Evolutionary conservation across 331 rosid genomes (phyloP), one percentile per base, ranked within the genome.

Genomic region (Phaseolus coccineus): DNA sequence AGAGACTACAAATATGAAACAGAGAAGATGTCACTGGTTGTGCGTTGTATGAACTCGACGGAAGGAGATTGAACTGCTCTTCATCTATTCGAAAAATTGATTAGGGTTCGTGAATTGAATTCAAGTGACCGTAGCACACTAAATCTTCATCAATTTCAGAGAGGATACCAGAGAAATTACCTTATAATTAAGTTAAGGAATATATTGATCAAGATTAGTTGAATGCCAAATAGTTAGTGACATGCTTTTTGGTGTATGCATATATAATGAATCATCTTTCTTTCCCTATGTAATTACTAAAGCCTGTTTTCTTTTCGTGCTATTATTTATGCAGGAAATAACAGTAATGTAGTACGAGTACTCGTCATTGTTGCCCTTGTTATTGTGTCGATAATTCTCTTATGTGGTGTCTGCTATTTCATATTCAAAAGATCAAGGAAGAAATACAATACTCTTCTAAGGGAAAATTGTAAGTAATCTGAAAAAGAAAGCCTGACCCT

Each of bases 271-370:
- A 53, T 9, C 47, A n/a, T 5, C 11, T 52, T 53, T 53, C 28
- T 19, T 52, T n/a, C 22, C 22, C 9, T 39, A 37, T 37, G 51
- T 10, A 22, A 55, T 37, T 53, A 13, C 13, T 53, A 35, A 19
- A 22, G 33, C 15, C 30, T 56, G 6, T 2, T 16, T 58, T 42
- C 4, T 19, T 24, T 40, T 7, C 0, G 12, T 37, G 16, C 40
- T 27, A 28, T 22, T 9, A 3, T 72, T 48, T 73, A 50, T 57
- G 83, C 87, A 88, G 90, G 82, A 42, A 63, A 75, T 24, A 79
- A 48, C 3, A 85, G 51, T 19, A n/a, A 72, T 48, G 71, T 16
- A 28, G 3, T 70, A 55, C 56, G 66, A 51, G 40, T 59, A 52
- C 52, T 61, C 13, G 64, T 84, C 28, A 80, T 80, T 51, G 88